Conservation (phyloP, 2,329 filamentous ascomycete genomes). For the Beauveria pseudobassiana region DNA sequence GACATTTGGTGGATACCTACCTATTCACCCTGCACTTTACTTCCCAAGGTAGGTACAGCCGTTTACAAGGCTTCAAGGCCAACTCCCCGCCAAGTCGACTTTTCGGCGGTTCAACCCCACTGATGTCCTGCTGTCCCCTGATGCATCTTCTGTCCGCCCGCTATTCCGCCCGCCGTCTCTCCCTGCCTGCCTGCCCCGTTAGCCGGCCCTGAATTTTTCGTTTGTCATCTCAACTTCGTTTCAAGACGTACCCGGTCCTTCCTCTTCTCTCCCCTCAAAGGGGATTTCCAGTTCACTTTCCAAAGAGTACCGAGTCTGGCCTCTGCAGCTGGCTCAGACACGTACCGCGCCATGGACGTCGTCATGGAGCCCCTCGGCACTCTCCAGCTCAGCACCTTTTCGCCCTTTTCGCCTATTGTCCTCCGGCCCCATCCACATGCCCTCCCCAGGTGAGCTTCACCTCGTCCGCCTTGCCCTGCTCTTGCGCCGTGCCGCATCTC, state of each 20-base stretch:
- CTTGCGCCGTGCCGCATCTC: neutral
- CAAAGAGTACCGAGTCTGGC: neutral
- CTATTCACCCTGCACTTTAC: no score
- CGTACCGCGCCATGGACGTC: slow-evolving; percentile 22
- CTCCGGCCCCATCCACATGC: slow-evolving; percentile 14
- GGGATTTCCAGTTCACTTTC: neutral
- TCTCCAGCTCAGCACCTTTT: slow-evolving; percentile 23
- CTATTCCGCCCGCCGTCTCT: neutral
- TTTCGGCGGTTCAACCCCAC: neutral
- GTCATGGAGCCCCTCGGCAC: slow-evolving; percentile 24
- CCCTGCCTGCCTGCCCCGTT: neutral
- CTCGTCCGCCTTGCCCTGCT: neutral
- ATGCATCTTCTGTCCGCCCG: neutral
- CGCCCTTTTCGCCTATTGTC: slow-evolving; percentile 12
- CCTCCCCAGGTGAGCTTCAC: slow-evolving; percentile 7
- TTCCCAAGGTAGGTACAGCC: neutral
- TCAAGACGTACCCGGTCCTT: neutral
- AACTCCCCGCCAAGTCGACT: neutral
- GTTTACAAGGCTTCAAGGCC: neutral
- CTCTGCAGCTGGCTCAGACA: slow-evolving; percentile 2
- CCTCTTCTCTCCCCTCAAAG: neutral
- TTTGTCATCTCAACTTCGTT: neutral
- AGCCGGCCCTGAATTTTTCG: neutral
- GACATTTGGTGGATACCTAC: neutral
- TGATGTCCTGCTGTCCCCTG: neutral